Percentiles rank a stretch among this genome's conserved stretches.
Evolutionary conservation across 306 rosid species (phyloP).

Genomic region (Rosa rugosa): DNA sequence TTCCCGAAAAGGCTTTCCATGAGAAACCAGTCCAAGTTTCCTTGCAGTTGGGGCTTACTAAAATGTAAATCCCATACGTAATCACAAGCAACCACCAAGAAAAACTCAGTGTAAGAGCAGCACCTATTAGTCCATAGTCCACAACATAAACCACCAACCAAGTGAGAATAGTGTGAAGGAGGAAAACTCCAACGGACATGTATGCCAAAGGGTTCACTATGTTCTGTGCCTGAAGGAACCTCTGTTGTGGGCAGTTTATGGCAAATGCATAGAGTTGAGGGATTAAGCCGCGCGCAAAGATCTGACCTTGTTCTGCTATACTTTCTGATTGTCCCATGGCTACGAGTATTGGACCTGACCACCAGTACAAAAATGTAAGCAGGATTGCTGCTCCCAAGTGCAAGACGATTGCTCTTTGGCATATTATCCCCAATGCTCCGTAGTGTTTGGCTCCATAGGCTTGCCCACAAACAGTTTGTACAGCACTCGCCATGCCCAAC

Average conservation of each 20-base stretch:
- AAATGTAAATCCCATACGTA: conserved; percentile 43
- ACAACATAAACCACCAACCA: conserved; percentile 59
- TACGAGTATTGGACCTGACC: conserved; percentile 43
- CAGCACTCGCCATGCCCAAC: conserved; percentile 84
- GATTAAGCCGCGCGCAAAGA: conserved; percentile 54
- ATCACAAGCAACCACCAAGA: conserved; percentile 75
- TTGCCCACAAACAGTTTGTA: conserved; percentile 80
- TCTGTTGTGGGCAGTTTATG: conserved; percentile 66
- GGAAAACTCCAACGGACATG: conserved; percentile 60
- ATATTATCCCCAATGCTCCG: conserved; percentile 53
- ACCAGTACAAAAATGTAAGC: conserved; percentile 64
- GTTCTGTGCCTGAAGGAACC: conserved; percentile 82
- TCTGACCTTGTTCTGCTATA: conserved; percentile 52
- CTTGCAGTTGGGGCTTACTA: conserved; percentile 60
- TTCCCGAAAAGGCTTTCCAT: conserved; percentile 45
- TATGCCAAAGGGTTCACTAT: conserved; percentile 73
- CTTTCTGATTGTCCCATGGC: conserved; percentile 48
- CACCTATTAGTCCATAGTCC: conserved; percentile 52
- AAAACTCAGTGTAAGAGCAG: conserved; percentile 59
- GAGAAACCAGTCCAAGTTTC: conserved; percentile 79
- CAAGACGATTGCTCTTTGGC: conserved; percentile 57
- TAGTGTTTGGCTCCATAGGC: conserved; percentile 60
- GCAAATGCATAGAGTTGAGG: conserved; percentile 75
- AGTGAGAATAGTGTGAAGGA: conserved; percentile 45
- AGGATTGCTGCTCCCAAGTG: conserved; percentile 63